Conservation (phyloP, 306 rosid genomes). For the Biancaea sappan region DNA sequence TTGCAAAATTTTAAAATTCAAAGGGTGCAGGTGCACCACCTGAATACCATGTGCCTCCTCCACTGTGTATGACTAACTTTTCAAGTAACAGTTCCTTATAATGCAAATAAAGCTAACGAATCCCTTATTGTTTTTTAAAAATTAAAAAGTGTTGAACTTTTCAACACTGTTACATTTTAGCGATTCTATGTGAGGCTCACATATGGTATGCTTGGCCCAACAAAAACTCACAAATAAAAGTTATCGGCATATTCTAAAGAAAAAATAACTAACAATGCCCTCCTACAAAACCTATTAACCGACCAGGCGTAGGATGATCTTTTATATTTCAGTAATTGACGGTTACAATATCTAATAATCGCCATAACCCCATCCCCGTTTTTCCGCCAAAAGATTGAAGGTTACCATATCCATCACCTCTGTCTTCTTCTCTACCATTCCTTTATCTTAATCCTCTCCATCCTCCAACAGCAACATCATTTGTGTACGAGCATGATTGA, state of each 20-base stretch:
- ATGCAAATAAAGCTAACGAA: too few species aligned
- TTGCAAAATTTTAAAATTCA: too few species aligned
- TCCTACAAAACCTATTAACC: conserved; percentile 44
- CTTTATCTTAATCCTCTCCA: conserved; percentile 16
- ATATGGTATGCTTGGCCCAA: too few species aligned
- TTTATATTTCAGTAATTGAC: neutral
- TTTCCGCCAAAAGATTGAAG: conserved; percentile 24
- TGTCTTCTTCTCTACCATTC: conserved; percentile 4
- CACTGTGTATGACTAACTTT: too few species aligned
- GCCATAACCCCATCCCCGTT: neutral
- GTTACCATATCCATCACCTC: neutral
- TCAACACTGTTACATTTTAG: too few species aligned
- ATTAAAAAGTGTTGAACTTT: too few species aligned
- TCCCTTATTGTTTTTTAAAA: too few species aligned
- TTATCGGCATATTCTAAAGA: neutral
- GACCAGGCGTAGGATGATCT: conserved; percentile 11
- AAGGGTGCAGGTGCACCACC: too few species aligned
- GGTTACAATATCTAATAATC: neutral
- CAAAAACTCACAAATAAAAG: too few species aligned
- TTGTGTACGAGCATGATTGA: neutral
- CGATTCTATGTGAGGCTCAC: too few species aligned
- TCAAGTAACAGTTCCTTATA: too few species aligned
- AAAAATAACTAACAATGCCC: neutral
- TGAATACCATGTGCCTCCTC: too few species aligned
- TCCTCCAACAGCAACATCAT: neutral